Evolutionary conservation across 495 filamentous ascomycete genomes (phyloP).

Genomic region (Penicillium egyptiacum): DNA sequence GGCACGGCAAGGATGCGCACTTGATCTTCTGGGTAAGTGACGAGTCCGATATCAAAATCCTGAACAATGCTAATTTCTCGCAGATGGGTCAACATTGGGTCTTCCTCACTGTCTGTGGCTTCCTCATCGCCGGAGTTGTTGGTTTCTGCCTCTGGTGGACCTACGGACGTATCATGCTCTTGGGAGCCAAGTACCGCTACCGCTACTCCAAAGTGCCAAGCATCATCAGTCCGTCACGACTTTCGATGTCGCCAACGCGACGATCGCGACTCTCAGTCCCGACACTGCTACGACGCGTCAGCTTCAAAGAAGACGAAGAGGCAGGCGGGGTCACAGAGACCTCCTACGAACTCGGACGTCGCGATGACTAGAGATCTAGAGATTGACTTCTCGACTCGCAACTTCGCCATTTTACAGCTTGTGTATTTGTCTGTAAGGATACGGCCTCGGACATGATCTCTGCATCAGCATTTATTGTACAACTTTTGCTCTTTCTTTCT

Average conservation of each 20-base stretch:
- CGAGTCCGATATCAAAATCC: not conserved
- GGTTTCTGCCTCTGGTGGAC: conserved; percentile 58
- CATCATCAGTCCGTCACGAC: conserved; percentile 29
- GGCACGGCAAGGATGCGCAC: conserved; percentile 73
- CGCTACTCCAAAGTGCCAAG: conserved; percentile 41
- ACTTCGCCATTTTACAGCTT: conserved; percentile 11
- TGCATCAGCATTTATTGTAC: conserved; percentile 33
- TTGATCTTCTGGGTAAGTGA: conserved; percentile 72
- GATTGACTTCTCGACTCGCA: conserved; percentile 1
- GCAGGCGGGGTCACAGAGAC: conserved; percentile 35
- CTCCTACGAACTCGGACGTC: conserved; percentile 45
- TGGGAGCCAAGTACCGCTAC: conserved; percentile 47
- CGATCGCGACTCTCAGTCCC: conserved; percentile 39
- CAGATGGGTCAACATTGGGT: conserved; percentile 73
- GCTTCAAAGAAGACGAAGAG: conserved; percentile 51
- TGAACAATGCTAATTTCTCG: conserved; percentile 10
- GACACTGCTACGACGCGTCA: conserved; percentile 43
- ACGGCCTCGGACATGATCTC: conserved; percentile 29
- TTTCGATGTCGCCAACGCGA: conserved; percentile 36
- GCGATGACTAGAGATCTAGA: conserved; percentile 35
- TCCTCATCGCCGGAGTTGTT: conserved; percentile 57
- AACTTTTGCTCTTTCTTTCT: conserved; percentile 20
- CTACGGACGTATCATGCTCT: conserved; percentile 50
- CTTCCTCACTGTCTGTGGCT: conserved; percentile 64
- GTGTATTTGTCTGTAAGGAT: conserved; percentile 30